Evolutionary conservation across 2,329 filamentous ascomycete genomes (phyloP).

Genomic region (Stachybotrys elegans): DNA sequence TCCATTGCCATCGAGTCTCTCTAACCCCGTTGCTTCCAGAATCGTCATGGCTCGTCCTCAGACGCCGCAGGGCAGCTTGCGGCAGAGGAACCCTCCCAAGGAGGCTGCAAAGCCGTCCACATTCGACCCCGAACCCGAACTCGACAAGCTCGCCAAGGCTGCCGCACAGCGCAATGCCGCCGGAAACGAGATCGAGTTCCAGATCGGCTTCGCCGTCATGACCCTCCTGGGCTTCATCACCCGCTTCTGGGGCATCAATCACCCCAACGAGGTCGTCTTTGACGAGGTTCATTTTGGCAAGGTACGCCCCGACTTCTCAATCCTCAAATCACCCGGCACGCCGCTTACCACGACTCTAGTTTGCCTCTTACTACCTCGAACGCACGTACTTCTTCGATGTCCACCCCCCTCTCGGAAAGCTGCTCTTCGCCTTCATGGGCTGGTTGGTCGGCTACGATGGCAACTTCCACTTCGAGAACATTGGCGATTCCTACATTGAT

Average conservation of each 20-base stretch:
- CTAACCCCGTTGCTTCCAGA: background rate
- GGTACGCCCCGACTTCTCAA: conserved; percentile 44
- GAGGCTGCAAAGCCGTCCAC: conserved; percentile 34
- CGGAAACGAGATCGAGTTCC: conserved; percentile 75
- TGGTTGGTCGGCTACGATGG: conserved; percentile 98
- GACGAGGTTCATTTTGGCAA: conserved; percentile 99
- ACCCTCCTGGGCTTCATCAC: conserved; percentile 84
- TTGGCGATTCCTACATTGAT: conserved; percentile 93
- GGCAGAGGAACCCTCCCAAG: conserved; percentile 53
- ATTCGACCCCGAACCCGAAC: conserved; percentile 38
- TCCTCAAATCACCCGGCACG: background rate
- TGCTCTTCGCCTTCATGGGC: conserved; percentile 92
- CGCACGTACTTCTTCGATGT: conserved; percentile 99
- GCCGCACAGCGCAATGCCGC: conserved; percentile 26
- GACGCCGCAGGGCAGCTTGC: conserved; percentile 53
- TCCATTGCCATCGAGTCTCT: background rate
- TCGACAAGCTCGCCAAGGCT: conserved; percentile 44
- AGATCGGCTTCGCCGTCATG: conserved; percentile 69
- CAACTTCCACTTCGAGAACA: conserved; percentile 97
- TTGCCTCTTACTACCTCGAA: conserved; percentile 80
- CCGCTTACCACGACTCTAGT: conserved; percentile 36
- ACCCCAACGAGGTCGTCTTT: conserved; percentile 95
- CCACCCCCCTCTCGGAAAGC: conserved; percentile 95
- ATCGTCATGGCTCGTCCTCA: conserved; percentile 40
- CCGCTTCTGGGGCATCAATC: conserved; percentile 91